phyloP scores from a whole-genome alignment of 2,329 filamentous ascomycete species.

The Pseudogymnoascus sp. region DNA sequence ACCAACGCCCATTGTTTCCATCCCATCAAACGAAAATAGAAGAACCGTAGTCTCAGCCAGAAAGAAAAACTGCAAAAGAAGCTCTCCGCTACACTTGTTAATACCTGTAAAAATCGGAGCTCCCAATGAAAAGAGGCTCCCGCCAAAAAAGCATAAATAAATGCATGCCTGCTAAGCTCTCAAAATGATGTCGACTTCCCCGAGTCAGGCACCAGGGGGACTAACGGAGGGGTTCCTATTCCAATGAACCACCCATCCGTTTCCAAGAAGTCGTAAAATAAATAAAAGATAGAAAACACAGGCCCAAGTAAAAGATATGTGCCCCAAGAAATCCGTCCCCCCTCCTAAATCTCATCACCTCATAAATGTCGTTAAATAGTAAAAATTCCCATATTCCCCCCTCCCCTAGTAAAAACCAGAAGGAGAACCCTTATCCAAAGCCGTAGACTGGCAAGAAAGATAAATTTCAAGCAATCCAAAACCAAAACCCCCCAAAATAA shows the following conservation, averaged over 20 bases:
- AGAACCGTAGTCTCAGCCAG: not conserved
- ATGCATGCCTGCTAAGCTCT: not conserved
- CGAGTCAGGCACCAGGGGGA: not conserved
- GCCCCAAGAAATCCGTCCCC: not conserved
- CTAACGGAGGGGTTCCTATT: not conserved
- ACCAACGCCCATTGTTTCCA: conserved; percentile 1
- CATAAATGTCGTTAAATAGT: conserved; percentile 2
- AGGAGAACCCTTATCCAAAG: not conserved
- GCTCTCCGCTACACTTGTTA: not conserved
- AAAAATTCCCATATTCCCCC: not conserved
- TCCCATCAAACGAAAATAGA: not conserved
- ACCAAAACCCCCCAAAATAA: not conserved
- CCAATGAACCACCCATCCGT: not conserved
- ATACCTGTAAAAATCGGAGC: not conserved
- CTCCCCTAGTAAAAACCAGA: not conserved
- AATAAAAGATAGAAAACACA: not conserved
- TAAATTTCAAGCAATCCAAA: not conserved
- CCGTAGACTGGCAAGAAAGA: not conserved
- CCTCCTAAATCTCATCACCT: not conserved
- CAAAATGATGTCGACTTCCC: not conserved
- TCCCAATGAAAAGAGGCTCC: not conserved
- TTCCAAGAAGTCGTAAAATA: not conserved
- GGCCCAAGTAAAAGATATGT: not conserved
- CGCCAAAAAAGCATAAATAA: not conserved
- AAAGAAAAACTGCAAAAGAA: not conserved